Percentiles rank a stretch among this genome's conserved stretches.
Conservation (phyloP, 768 basidiomycete genomes). For the Tulasnella sp. region DNA sequence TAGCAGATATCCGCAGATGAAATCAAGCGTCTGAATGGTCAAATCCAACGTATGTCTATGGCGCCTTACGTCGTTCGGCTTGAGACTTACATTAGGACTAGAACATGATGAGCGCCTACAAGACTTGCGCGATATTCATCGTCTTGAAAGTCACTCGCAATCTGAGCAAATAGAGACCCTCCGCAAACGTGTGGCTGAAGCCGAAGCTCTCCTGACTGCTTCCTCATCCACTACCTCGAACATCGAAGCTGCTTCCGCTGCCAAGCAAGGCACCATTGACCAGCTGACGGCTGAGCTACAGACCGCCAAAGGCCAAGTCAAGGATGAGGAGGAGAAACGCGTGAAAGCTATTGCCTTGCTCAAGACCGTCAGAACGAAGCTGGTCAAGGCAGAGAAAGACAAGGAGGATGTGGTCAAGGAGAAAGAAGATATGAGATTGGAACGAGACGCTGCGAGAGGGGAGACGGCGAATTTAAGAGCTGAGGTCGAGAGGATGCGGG, state of each 20-base stretch:
- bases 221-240: conserved; percentile 43
- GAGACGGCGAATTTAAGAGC: conserved; percentile 61
- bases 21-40: conserved; percentile 70
- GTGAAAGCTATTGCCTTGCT: conserved; percentile 89
- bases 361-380: conserved; percentile 93
- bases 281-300: conserved; percentile 67
- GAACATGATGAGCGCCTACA: conserved; percentile 84
- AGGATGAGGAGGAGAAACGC: conserved; percentile 97
- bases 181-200: conserved; percentile 66
- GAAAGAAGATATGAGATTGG: conserved; percentile 54
- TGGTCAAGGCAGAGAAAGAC: conserved; percentile 96
- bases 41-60: conserved; percentile 68
- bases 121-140: conserved; percentile 83
- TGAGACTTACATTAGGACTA: conserved; percentile 42
- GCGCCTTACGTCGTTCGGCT: neutral
- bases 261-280: conserved; percentile 59
- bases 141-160: conserved; percentile 77
- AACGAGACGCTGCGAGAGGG: conserved; percentile 48
- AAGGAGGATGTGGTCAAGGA: conserved; percentile 77
- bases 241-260: conserved; percentile 54
- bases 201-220: conserved; percentile 68
- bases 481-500: conserved; percentile 51
- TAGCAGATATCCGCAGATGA: conserved; percentile 73
- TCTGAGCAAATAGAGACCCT: conserved; percentile 73
- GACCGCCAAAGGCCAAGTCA: conserved; percentile 62